Evolutionary conservation across 78 protist genomes (phyloP), one percentile per base, ranked within the genome.

Genomic region (Isochrysis galbana): DNA sequence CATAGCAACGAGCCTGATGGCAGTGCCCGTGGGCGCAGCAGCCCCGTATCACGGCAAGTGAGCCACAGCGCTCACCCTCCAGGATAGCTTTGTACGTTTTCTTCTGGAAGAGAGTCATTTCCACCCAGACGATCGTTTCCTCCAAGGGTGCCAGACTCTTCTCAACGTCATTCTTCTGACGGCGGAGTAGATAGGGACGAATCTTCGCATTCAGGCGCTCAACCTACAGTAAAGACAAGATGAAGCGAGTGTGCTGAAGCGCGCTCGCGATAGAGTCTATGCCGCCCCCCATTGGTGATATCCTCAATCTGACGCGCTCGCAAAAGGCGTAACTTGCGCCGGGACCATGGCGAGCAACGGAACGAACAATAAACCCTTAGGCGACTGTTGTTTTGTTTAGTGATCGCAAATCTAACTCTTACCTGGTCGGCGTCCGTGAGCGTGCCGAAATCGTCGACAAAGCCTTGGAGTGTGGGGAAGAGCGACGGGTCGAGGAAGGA

Each of bases 121-220:
- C 74, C 36, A 61, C 98, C 55, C 96, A 96, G 36, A 98, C 90
- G 74, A 97, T 94, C 34, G 98, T 97, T 93, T 98, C 99, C 42
- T 97, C 97, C 91, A 97, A 96, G n/a, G 96, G 96, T 25, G 96
- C 22, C 19, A 98, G 54, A 5, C 90, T 32, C 55, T 96, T 96
- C 89, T 96, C 98, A 11, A 98, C 99, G 47, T 97, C 98, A 46
- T 89, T 96, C 92, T 98, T 98, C 95, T 97, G 61, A 21, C 99
- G 94, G 32, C 99, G 94, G 72, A 98, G 91, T 74, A 88, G 48
- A 44, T 87, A 72, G 25, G 91, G 54, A 32, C 67, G 80, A 34
- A 54, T 42, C 61, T 38, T 22, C 45, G 3, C 41, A n/a, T 92
- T 42, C 38, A 84, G 46, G 29, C 46, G 36, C n/a, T 70, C 93